Base-by-base conservation (phyloP, 768 basidiomycete genomes). In the Lepiota brunneoincarnata region DNA sequence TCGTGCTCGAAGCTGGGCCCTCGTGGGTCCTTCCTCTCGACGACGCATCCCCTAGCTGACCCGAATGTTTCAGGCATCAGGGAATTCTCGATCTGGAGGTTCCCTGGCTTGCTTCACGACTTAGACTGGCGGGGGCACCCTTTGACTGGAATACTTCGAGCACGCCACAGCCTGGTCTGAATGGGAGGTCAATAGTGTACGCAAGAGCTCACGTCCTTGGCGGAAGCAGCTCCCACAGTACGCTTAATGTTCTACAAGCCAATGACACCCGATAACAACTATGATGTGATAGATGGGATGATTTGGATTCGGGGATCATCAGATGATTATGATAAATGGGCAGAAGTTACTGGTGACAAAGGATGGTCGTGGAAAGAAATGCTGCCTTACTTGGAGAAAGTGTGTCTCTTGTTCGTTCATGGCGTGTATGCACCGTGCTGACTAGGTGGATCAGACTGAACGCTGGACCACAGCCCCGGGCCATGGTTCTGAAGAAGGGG, bases 131-230 rank as follows among this genome's bases (percentile, higher is more conserved):
- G 28, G 57, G 50, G n/a, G 60, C 63, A 5, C 44, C 38, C 4
- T 62, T 58, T 38, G 64, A 65, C 43, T 70, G 69, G 68, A 67
- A 67, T 41, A 68, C 58, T 46, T 65, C 66, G 6, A 68, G 61
- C 7, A 60, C 54, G 6, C 61, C 65, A 10, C 69, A 70, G 49
- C 7, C 48, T 9, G 60, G 56, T 20, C 54, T 69, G 1, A 61
- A 63, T 42, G 58, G 56, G n/a, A 60, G 64, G 1, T 10, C 45
- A 2, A 38, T 68, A 4, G 23, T 54, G 2, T 65, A 62, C 34
- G 54, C 64, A 2, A 40, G 69, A 23, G 69, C 67, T 1, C 55
- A 59, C 35, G 51, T 66, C 5, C 57, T 70, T 1, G 69, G 69
- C 6, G 69, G 68, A 14, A 58, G 57, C 38, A 65, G 60, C 35